A percentile compares a stretch with the other conserved stretches of the same genome.
Conservation (phyloP, 2,329 filamentous ascomycete species). For the Balansia obtecta region DNA sequence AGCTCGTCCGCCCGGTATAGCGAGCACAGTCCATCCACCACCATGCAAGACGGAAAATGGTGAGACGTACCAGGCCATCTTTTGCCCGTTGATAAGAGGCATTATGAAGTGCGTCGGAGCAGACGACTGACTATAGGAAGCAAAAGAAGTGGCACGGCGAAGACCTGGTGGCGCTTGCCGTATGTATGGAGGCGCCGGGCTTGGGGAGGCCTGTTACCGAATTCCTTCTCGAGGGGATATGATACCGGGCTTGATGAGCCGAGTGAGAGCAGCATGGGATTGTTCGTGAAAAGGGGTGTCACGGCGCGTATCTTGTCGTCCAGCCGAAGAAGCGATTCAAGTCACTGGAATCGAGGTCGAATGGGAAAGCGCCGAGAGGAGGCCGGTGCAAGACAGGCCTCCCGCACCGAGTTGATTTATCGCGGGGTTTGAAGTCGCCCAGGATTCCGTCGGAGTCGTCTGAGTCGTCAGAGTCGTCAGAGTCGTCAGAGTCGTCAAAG, state of each 20-base stretch:
- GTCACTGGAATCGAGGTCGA: not conserved
- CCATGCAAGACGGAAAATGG: not conserved
- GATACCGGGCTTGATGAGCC: not conserved
- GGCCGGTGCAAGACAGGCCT: too few relatives aligned
- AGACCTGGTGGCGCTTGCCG: not conserved
- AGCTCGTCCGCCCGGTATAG: not conserved
- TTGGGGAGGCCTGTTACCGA: not conserved
- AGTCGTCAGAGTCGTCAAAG: too few relatives aligned
- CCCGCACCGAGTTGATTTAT: not conserved
- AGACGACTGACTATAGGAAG: not conserved
- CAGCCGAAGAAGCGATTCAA: not conserved
- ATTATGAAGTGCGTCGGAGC: slow-evolving; percentile 28
- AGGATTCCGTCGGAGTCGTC: not conserved
- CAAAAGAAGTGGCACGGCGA: not conserved
- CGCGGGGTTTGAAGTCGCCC: not conserved
- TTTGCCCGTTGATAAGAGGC: slow-evolving; percentile 57
- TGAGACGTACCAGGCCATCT: slow-evolving; percentile 57
- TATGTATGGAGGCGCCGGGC: not conserved
- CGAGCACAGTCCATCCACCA: not conserved
- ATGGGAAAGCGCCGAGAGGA: not conserved
- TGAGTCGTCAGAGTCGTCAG: too few relatives aligned
- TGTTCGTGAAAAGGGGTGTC: not conserved
- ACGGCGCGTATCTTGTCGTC: not conserved
- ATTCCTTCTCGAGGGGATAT: not conserved
- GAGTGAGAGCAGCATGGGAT: not conserved